Evolutionary conservation across 495 filamentous ascomycete genomes (phyloP), one percentile per base, ranked within the genome.

Genomic region (Podospora australis): DNA sequence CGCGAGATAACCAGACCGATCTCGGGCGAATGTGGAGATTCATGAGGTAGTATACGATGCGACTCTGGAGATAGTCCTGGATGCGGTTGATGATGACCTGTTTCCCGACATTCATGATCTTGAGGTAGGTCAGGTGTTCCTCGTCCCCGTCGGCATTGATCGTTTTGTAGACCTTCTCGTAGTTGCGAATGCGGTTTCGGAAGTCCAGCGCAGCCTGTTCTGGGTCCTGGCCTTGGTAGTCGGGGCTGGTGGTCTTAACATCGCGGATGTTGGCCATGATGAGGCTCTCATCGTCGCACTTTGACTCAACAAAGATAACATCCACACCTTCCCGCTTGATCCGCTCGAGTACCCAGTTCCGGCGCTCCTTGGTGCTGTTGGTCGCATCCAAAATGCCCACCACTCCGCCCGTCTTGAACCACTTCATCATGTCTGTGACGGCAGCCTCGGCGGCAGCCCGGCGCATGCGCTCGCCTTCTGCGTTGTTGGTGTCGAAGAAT

Each of bases 221-320:
- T 11, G 92, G 92, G 61, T 98, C 92, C 62, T 94, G 88, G 16
- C 91, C 92, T 52, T 79, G 71, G 67, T 98, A 98, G 65, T 98
- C 92, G 2, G 92, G 92, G 10, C 87, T 92, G 9, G 87, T 90
- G 2, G 90, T 94, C 78, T 98, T 98, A 52, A 98, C 92, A 63
- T 96, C 92, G 46, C 89, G 81, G 60, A 98, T 95, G 65, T 98
- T 98, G 72, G 78, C 84, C 87, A 95, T 94, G 68, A 98, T 92
- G 41, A 96, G 65, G 30, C 91, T 84, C 61, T 96, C 89, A 49
- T 96, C 83, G 59, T 98, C 91, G 64, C 92, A 98, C 59, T 89
- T 88, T 16, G 84, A 90, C 73, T 98, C 92, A 14, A 98, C 92
- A 56, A 92, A 98, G 26, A 98, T 70, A 3, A 90, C 89, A 57